Conservation (phyloP, 306 rosid species). For the Fagus crenata region DNA sequence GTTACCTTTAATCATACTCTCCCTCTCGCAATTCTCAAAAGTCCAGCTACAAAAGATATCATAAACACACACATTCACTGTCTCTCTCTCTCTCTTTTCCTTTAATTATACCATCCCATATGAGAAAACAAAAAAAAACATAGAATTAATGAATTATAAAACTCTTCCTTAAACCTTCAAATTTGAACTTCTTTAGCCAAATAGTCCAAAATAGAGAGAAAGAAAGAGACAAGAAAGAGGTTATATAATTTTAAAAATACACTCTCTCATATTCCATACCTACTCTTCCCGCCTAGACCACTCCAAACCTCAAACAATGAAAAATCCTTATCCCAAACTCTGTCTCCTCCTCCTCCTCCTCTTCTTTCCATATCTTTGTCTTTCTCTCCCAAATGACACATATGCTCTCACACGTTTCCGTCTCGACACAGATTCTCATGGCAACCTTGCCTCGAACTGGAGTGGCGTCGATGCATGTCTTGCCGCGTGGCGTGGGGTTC, state of each 20-base stretch:
- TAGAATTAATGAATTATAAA: not conserved
- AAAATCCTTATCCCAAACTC: conserved; percentile 23
- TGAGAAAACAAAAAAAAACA: not conserved
- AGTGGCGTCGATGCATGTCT: conserved; percentile 68
- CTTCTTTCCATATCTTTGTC: conserved; percentile 14
- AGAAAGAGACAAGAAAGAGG: not conserved
- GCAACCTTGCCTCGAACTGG: conserved; percentile 74
- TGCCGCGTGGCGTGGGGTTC: conserved; percentile 72
- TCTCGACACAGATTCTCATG: conserved; percentile 65
- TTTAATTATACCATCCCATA: not conserved
- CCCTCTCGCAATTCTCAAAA: conserved; percentile 31
- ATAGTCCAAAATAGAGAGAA: not conserved
- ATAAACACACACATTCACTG: conserved; percentile 28
- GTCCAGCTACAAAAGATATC: conserved; percentile 22
- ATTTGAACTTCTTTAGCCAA: not conserved
- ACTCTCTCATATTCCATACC: conserved; percentile 10
- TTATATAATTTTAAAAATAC: conserved; percentile 7
- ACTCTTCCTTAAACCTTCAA: not conserved
- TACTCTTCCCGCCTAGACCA: conserved; percentile 41
- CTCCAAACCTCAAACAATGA: conserved; percentile 30
- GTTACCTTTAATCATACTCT: conserved; percentile 55
- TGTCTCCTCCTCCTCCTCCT: conserved; percentile 17
- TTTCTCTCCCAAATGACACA: conserved; percentile 55
- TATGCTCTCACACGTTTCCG: conserved; percentile 66
- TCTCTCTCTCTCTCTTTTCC: conserved; percentile 8